These are phyloP conservation scores for Roridomyces roridus DNA, from an alignment of 768 basidiomycete genomes.

Conservation along the genomic window DNA sequence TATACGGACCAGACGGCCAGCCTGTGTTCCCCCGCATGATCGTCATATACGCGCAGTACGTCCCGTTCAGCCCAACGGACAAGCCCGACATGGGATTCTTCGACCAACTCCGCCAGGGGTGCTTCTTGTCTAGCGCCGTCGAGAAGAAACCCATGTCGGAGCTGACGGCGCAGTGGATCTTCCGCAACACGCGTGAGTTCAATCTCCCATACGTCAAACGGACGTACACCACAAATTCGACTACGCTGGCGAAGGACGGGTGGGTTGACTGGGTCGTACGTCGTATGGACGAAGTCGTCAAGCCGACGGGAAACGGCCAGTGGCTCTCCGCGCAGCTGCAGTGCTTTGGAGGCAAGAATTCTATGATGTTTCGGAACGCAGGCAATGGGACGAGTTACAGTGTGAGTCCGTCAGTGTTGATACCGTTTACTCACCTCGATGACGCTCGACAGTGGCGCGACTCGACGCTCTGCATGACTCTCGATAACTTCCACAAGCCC, in stretches of 20 bases:
- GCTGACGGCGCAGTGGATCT: constrained; percentile 17
- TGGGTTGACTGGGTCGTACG: constrained; percentile 21
- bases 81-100: constrained; percentile 18
- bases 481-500: constrained; percentile 22
- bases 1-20: constrained; percentile 8
- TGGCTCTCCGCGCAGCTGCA: constrained; percentile 21
- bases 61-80: constrained; percentile 16
- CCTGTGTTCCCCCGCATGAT: constrained; percentile 17
- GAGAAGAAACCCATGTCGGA: constrained; percentile 16
- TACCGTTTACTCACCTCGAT: background rate
- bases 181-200: constrained; percentile 22
- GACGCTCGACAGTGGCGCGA: constrained; percentile 19
- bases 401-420: constrained; percentile 2
- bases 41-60: constrained; percentile 20
- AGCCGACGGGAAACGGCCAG: constrained; percentile 12
- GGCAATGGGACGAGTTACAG: constrained; percentile 16
- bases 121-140: constrained; percentile 1
- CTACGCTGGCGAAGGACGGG: constrained; percentile 12
- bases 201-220: constrained; percentile 21
- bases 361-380: constrained; percentile 17
- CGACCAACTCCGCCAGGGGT: constrained; percentile 5
- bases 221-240: constrained; percentile 18
- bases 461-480: constrained; percentile 20
- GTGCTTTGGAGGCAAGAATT: constrained; percentile 19
- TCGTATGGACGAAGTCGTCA: constrained; percentile 13